Conservation (phyloP, 371 early-diverging fungal genomes). For the Lichtheimia ornata region DNA sequence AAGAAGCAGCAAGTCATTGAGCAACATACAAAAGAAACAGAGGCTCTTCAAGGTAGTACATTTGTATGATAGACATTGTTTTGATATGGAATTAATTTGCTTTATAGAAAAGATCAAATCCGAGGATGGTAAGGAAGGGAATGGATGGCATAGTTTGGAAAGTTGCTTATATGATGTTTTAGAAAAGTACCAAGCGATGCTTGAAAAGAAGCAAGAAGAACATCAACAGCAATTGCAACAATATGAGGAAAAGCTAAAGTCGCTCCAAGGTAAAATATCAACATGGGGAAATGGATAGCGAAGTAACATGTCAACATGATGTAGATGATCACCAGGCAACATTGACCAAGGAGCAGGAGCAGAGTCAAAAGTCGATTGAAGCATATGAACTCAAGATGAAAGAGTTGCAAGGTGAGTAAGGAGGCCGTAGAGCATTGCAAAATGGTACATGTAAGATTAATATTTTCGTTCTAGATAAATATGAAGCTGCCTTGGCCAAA, state of each 20-base stretch:
- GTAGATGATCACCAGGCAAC: neutral
- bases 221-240: neutral
- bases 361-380: neutral
- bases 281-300: neutral
- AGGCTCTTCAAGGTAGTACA: neutral
- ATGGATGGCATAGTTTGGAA: too few species aligned
- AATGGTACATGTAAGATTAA: neutral
- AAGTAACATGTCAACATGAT: neutral
- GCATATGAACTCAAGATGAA: neutral
- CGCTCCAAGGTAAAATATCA: neutral
- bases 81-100: too few species aligned
- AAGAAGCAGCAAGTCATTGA: constrained; percentile 1
- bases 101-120: too few species aligned
- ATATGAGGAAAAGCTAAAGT: neutral
- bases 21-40: neutral
- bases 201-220: neutral
- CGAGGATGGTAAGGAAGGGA: too few species aligned
- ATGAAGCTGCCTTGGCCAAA: too few species aligned
- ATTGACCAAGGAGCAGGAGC: neutral
- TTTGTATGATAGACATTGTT: neutral
- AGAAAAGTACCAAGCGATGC: neutral
- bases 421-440: neutral
- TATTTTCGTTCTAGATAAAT: too few species aligned
- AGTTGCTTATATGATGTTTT: too few species aligned
- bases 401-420: neutral